phyloP scores from a whole-genome alignment of 2,329 filamentous ascomycete species.

The Microdochium paspali region DNA sequence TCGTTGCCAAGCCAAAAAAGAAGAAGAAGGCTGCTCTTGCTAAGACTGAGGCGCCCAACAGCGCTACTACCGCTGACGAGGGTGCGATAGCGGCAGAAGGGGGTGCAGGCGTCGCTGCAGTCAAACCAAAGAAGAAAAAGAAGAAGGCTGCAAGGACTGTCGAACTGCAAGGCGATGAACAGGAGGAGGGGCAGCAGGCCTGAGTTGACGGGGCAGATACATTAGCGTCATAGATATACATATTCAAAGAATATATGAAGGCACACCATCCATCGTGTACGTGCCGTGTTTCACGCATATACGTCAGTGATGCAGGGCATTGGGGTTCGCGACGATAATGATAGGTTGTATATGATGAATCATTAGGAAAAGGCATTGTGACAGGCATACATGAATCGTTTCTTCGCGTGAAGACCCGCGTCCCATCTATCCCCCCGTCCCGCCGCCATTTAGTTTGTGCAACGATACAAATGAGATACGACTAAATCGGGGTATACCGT shows the following conservation, averaged over 20 bases:
- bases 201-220: slow-evolving; percentile 1
- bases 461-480: background rate
- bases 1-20: slow-evolving; percentile 27
- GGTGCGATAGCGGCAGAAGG: background rate
- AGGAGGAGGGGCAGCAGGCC: background rate
- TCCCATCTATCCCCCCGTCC: background rate
- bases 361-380: too few species aligned
- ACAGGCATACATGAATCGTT: too few species aligned
- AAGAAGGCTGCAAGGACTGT: slow-evolving; percentile 35
- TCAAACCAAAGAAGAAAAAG: slow-evolving; percentile 36
- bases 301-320: too few species aligned
- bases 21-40: slow-evolving; percentile 39
- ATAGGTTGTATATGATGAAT: too few species aligned
- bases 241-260: too few species aligned
- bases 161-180: slow-evolving; percentile 11
- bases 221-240: too few species aligned
- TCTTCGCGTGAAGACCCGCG: too few species aligned
- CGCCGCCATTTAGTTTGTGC: background rate
- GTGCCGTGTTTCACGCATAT: too few species aligned
- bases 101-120: slow-evolving; percentile 5
- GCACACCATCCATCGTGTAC: too few species aligned
- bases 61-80: slow-evolving; percentile 12
- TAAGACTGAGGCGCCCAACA: too few species aligned
- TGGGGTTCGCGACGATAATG: too few species aligned
- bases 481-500: background rate